phyloP scores from a whole-genome alignment of 345 rosid genomes.

The Salix brachista region DNA sequence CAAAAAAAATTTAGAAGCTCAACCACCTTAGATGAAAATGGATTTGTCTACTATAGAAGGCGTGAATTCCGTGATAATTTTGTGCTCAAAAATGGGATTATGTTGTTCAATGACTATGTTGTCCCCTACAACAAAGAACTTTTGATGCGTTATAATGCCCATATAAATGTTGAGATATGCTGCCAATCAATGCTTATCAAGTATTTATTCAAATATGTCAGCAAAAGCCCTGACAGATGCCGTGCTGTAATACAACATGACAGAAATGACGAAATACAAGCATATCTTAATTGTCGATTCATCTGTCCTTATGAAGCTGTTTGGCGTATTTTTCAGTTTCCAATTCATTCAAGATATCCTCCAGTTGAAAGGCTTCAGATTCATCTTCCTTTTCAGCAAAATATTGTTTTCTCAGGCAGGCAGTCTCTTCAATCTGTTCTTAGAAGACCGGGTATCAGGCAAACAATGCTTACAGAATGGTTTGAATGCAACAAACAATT shows the following conservation, averaged over 20 bases:
- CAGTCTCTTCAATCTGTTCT: neutral
- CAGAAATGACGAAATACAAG: neutral
- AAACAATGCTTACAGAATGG: neutral
- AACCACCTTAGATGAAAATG: neutral
- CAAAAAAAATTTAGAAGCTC: neutral
- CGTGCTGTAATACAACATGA: neutral
- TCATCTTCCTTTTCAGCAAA: neutral
- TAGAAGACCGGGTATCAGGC: neutral
- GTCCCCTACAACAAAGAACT: neutral
- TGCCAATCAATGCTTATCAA: neutral
- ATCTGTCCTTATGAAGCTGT: neutral
- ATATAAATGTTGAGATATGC: neutral
- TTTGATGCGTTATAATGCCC: neutral
- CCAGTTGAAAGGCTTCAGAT: neutral
- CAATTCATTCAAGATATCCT: neutral
- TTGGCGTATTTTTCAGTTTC: neutral
- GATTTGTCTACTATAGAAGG: neutral
- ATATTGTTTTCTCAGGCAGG: neutral
- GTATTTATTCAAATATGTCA: neutral
- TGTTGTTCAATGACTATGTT: neutral
- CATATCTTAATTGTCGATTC: neutral
- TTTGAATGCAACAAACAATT: neutral
- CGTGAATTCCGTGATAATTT: neutral
- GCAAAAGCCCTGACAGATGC: neutral
- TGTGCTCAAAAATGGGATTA: neutral